Base-by-base conservation (phyloP, 1,284 basidiomycete species). In the Moniliophthora roreri region DNA sequence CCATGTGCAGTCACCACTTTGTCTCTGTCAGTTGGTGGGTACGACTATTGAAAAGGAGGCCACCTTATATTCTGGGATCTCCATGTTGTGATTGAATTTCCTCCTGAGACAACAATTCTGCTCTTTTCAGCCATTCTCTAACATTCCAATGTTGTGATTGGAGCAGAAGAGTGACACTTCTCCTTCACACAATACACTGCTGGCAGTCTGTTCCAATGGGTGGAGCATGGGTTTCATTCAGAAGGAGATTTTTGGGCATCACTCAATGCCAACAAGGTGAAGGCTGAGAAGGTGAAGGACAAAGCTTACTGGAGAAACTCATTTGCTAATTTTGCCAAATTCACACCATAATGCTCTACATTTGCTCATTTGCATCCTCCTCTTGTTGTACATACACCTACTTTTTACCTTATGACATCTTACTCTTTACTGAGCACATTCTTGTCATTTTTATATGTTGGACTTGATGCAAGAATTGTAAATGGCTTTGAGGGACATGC, bases 141-240 rank as follows among this genome's bases (percentile, higher is more conserved):
- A 9, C 50, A 52, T 35, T 52, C 40, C 13, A 46, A 52, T 24
- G n/a, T 21, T 21, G 40, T 34, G 7, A 38, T 52, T 15, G 16
- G 11, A 3, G 5, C 39, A n/a, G 41, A 23, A 4, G 50, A 52
- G 26, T 15, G 15, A 3, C 41, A 34, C 9, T 52, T 35, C 15
- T 52, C 42, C 6, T 37, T 52, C 15, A 52, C 38, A 3, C 50
- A 52, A 35, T 52, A 52, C 42, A 42, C 42, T 6, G 18, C 50
- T 10, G 50, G 38, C 16, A 42, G 41, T 15, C n/a, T 51, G 5
- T 35, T 51, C 18, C 40, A 39, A 13, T 52, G 42, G 41, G 41
- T 52, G 15, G 41, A 45, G 13, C 35, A 37, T 15, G 42, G 50
- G 3, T 45, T 35, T 16, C 50, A 34, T 13, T 21, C 16, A 7